Evolutionary conservation across 768 basidiomycete species (phyloP), one percentile per base, ranked within the genome.

Genomic region (Boletus bicolor): DNA sequence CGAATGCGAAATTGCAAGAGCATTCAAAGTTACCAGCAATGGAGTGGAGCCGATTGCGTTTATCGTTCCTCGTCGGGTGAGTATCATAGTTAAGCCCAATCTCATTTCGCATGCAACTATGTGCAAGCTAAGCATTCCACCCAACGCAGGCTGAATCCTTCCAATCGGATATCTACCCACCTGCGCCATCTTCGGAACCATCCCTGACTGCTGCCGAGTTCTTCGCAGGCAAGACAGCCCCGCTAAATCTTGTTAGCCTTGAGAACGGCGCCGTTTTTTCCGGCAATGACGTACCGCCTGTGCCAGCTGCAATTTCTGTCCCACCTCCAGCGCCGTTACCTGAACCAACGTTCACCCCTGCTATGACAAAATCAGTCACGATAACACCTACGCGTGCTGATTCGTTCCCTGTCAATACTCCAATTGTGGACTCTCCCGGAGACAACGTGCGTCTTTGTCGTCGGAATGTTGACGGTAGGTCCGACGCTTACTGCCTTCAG

Each of bases 111-210:
- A 6, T 51, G 11, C 7, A 17, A 21, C 24, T 10, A 3, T 14
- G 28, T 38, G 19, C 15, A 12, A 8, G n/a, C 43, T 11, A 59
- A 37, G 37, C 45, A 15, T 30, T 21, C 17, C 19, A 49, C 28
- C 5, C 37, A 7, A 38, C 21, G 4, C 68, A 93, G 91, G 82
- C 94, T 37, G 94, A 98, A 55, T 85, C 87, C 5, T 98, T 98
- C 91, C 96, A 98, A 72, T 86, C 93, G 14, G 96, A 98, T 72
- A 96, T 98, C 71, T 98, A 84, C 79, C 96, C 97, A 5, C 91
- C 92, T 9, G 96, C 93, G 1, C 85, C 85, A 0, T 91, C 93
- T 5, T 71, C 79, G 53, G 89, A 95, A 65, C 82, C 93, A 15
- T 83, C 91, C 7, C 80, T 95, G 46, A 77, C 82, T 19, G 89